Evolutionary conservation across 345 rosid genomes (phyloP), one percentile per base, ranked within the genome.

Genomic region (Microthlaspi erraticum): DNA sequence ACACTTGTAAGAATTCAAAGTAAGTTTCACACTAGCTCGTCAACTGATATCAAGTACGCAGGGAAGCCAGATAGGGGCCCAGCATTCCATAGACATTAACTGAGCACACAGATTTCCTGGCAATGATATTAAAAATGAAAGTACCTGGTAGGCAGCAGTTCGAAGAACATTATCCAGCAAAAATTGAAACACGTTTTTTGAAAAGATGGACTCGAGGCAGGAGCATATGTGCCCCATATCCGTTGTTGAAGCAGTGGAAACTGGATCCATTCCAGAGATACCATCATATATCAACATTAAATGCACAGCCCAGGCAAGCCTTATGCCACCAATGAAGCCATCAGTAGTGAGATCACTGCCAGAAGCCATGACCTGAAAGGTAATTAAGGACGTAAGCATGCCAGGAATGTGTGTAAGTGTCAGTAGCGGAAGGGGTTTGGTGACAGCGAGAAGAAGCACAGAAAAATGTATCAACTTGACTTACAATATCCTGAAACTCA

Each of bases 251-350:
- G 77, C 76, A 77, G 66, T 79, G 57, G 87, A 78, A 68, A 77
- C 60, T 49, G 84, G 75, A 60, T 87, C 98, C 79, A 76, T 80
- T 72, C 82, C 72, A 66, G 85, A 73, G 74, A 77, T 71, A 44
- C 79, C 86, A 71, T 93, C 97, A 70, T 83, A 77, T 80, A 85
- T 83, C 60, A 93, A 59, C 89, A 93, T 85, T 83, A 89, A 78
- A 85, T 88, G 94, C 49, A 89, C 94, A 77, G 83, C 84, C 97
- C 97, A 93, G 62, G 92, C 94, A 80, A 93, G 90, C 78, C 94
- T 84, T 80, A 86, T 75, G 18, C 89, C 84, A 67, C 88, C 91
- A 53, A 87, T 77, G 81, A 91, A 88, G 74, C 92, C 87, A 81
- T 93, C 94, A 65, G 79, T 81, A 57, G 43, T 73, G 61, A 75